These are phyloP conservation scores for Discostella pseudostelligera DNA, from an alignment of 108 stramenopile genomes.

Conservation along the genomic window DNA sequence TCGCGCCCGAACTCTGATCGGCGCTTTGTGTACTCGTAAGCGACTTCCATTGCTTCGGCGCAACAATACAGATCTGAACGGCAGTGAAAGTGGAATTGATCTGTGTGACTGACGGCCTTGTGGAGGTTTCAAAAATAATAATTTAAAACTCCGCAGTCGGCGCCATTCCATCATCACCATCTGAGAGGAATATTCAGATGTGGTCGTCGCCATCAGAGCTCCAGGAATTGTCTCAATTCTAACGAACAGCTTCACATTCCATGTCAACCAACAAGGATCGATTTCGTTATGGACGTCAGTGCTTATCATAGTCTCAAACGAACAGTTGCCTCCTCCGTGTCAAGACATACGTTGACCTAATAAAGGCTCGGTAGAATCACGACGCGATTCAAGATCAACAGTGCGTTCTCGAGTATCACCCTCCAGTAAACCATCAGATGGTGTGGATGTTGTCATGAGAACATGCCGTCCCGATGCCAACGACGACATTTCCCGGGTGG, in stretches of 20 bases:
- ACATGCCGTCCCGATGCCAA: slow-evolving; percentile 25
- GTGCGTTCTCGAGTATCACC: background rate
- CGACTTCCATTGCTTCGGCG: background rate
- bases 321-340: background rate
- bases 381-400: background rate
- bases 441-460: background rate
- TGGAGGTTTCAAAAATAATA: too few relatives aligned
- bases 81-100: too few relatives aligned
- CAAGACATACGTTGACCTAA: slow-evolving; percentile 8
- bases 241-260: too few relatives aligned
- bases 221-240: too few relatives aligned
- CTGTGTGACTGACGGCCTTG: too few relatives aligned
- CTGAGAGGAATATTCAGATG: background rate
- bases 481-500: slow-evolving; percentile 35
- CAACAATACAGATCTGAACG: too few relatives aligned
- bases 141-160: too few relatives aligned
- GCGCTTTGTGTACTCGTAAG: slow-evolving; percentile 31
- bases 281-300: slow-evolving; percentile 1
- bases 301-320: too few relatives aligned
- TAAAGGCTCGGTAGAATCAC: slow-evolving; percentile 8
- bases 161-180: background rate
- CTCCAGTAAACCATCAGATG: background rate
- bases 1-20: slow-evolving; percentile 71
- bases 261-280: too few relatives aligned
- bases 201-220: too few relatives aligned